A percentile compares a stretch with the other conserved stretches of the same genome.
Conservation (phyloP, 805 yeast species). For the Ogataea pilisensis region DNA sequence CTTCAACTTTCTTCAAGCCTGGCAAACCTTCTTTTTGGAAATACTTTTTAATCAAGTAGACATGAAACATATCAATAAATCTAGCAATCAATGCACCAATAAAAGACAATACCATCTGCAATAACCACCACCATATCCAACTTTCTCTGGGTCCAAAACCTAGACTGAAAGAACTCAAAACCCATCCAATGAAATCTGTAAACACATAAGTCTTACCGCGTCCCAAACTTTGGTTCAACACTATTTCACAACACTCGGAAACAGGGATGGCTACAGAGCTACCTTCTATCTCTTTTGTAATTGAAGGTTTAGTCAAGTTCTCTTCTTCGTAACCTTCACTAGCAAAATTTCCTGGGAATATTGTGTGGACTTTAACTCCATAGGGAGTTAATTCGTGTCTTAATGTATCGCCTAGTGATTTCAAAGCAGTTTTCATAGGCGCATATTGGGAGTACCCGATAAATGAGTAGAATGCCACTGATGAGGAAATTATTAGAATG, state of each 20-base stretch:
- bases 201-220: slow-evolving; percentile 69
- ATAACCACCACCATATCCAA: slow-evolving; percentile 36
- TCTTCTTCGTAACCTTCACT: slow-evolving; percentile 87
- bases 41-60: slow-evolving; percentile 47
- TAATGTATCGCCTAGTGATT: slow-evolving; percentile 67
- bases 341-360: slow-evolving; percentile 84
- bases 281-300: slow-evolving; percentile 83
- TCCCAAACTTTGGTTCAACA: slow-evolving; percentile 47
- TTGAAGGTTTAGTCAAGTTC: slow-evolving; percentile 77
- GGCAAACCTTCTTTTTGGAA: slow-evolving; percentile 33
- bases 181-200: slow-evolving; percentile 86
- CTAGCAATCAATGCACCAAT: slow-evolving; percentile 56
- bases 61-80: slow-evolving; percentile 46
- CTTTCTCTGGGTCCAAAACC: slow-evolving; percentile 64
- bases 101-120: slow-evolving; percentile 47
- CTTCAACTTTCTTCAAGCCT: slow-evolving; percentile 4
- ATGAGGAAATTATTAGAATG: slow-evolving; percentile 67
- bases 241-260: slow-evolving; percentile 57
- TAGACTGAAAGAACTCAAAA: slow-evolving; percentile 59
- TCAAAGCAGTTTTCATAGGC: slow-evolving; percentile 80
- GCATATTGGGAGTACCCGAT: slow-evolving; percentile 91
- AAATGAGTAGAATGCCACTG: slow-evolving; percentile 78
- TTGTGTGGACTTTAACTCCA: slow-evolving; percentile 64
- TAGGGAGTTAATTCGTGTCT: slow-evolving; percentile 77
- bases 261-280: slow-evolving; percentile 68